phyloP scores from a whole-genome alignment of 164 flowering plant genomes.

The Tetracentron sinense region DNA sequence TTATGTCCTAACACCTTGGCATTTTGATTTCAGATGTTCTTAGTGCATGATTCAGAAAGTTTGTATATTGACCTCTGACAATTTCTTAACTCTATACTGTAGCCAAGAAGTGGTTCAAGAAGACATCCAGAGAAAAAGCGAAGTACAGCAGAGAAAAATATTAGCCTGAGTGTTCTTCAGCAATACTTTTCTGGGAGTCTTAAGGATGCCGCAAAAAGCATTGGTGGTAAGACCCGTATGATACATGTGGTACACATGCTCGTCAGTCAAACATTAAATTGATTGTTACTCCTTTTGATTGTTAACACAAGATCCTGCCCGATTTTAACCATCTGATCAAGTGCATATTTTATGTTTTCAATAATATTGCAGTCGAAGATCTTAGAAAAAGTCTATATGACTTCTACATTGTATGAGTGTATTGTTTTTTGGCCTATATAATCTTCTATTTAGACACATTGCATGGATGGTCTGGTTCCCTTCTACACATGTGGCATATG shows the following conservation, averaged over 20 bases:
- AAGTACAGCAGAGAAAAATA: conserved; percentile 69
- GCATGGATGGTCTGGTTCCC: not conserved
- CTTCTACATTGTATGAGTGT: not conserved
- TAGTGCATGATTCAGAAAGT: not conserved
- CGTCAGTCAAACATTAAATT: not conserved
- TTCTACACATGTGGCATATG: not conserved
- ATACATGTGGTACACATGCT: not conserved
- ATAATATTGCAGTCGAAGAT: no score
- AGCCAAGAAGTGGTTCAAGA: conserved; percentile 40
- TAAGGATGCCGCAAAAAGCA: conserved; percentile 93
- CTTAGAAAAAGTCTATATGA: not conserved
- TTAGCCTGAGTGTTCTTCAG: conserved; percentile 82
- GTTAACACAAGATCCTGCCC: not conserved
- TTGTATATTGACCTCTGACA: conserved; percentile 8
- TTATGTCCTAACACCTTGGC: not conserved
- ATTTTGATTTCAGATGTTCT: not conserved
- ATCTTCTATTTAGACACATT: not conserved
- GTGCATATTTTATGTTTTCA: not conserved
- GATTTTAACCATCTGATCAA: not conserved
- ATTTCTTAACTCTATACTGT: conserved; percentile 8
- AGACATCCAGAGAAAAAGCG: conserved; percentile 61
- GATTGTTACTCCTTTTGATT: not conserved
- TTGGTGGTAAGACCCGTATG: conserved; percentile 62
- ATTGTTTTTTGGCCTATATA: not conserved
- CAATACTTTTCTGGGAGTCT: conserved; percentile 93